phyloP scores from a whole-genome alignment of 345 rosid genomes.

The Arabidopsis arenosa region DNA sequence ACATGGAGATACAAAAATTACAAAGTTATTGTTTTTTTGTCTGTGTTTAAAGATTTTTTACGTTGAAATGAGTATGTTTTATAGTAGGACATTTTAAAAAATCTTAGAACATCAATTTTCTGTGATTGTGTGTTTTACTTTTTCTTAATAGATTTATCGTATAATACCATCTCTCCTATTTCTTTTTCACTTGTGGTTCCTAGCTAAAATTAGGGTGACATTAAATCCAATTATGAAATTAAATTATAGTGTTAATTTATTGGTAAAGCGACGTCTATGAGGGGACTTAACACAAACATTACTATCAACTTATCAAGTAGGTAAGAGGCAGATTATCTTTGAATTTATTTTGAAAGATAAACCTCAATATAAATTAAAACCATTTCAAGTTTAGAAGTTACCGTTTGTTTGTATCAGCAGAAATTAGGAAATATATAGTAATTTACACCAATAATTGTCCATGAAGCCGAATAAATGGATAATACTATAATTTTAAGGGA shows the following conservation, averaged over 20 bases:
- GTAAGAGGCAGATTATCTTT: conserved; percentile 30
- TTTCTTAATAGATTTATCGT: not conserved
- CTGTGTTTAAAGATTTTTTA: not conserved
- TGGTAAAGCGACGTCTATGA: conserved; percentile 20
- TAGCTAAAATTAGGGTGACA: not conserved
- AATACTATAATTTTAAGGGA: not conserved
- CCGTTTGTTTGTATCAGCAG: conserved; percentile 24
- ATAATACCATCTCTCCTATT: too few species aligned
- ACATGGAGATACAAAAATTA: conserved; percentile 11
- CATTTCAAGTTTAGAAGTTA: not conserved
- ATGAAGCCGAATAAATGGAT: not conserved
- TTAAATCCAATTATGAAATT: not conserved
- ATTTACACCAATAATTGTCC: not conserved
- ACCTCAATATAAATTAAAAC: not conserved
- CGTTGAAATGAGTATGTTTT: not conserved
- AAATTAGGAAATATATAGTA: not conserved
- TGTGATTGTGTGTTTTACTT: not conserved
- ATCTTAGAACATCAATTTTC: not conserved
- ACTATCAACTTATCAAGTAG: conserved; percentile 36
- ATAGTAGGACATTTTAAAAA: not conserved
- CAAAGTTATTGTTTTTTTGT: not conserved
- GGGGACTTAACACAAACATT: conserved; percentile 30
- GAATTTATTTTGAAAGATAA: conserved; percentile 9
- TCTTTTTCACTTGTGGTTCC: not conserved
- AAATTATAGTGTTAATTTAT: conserved; percentile 29